Evolutionary conservation across 305 asterid genomes (phyloP).

Genomic region (Euphrasia arctica): DNA sequence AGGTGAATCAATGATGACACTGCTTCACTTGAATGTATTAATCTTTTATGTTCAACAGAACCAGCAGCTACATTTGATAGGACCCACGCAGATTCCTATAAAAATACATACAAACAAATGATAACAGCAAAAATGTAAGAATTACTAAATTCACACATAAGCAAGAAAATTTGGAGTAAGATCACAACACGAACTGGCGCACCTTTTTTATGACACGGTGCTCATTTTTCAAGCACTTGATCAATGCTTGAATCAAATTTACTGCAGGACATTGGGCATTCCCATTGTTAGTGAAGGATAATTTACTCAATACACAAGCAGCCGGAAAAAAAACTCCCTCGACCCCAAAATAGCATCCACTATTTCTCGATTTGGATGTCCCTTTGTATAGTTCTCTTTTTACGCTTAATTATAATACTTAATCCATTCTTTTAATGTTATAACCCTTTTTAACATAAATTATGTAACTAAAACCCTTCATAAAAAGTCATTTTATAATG

Average conservation of each 20-base stretch:
- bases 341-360: too few species aligned
- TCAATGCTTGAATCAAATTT: conserved; percentile 58
- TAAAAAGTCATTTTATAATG: too few species aligned
- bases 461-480: too few species aligned
- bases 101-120: conserved; percentile 1
- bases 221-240: conserved; percentile 76
- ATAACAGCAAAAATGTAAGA: not conserved
- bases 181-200: conserved; percentile 3
- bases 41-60: conserved; percentile 68
- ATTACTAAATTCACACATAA: conserved; percentile 10
- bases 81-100: conserved; percentile 96
- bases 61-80: conserved; percentile 90
- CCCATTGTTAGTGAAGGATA: conserved; percentile 19
- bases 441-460: too few species aligned
- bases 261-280: conserved; percentile 39
- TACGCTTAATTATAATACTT: too few species aligned
- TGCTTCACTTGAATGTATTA: conserved; percentile 78
- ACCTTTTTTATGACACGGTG: conserved; percentile 92
- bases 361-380: too few species aligned
- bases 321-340: not conserved
- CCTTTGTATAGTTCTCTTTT: too few species aligned
- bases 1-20: conserved; percentile 48
- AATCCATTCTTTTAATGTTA: too few species aligned
- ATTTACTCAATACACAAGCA: conserved; percentile 15
- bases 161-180: conserved; percentile 14